Percentiles rank a stretch among this genome's conserved stretches.
Conservation (phyloP, 495 filamentous ascomycete species). For the Sporormia fimetaria region DNA sequence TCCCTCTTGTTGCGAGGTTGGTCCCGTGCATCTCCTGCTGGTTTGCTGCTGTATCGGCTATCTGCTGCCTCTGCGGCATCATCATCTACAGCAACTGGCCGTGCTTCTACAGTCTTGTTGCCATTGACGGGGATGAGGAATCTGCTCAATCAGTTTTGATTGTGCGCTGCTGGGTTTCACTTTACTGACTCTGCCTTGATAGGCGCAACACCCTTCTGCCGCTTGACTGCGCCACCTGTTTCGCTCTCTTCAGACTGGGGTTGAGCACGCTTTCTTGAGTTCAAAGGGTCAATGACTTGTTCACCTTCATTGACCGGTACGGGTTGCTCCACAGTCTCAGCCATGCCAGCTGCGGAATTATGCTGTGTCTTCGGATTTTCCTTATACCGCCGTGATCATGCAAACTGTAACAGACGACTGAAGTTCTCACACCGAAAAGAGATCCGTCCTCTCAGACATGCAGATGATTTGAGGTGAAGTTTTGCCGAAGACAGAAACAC, state of each 20-base stretch:
- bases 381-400: too few species aligned
- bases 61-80: slow-evolving; percentile 34
- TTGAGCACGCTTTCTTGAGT: slow-evolving; percentile 5
- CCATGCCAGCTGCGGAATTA: not conserved
- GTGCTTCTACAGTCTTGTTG: slow-evolving; percentile 1
- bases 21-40: slow-evolving; percentile 28
- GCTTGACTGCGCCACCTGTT: slow-evolving; percentile 24
- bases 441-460: too few species aligned
- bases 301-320: not conserved
- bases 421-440: too few species aligned
- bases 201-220: slow-evolving; percentile 58
- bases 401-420: too few species aligned
- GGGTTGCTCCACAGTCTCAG: not conserved
- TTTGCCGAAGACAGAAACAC: too few species aligned
- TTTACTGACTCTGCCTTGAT: slow-evolving; percentile 70
- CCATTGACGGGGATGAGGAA: slow-evolving; percentile 13
- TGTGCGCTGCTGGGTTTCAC: slow-evolving; percentile 2
- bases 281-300: slow-evolving; percentile 2
- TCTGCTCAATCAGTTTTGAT: slow-evolving; percentile 9
- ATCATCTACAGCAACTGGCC: slow-evolving; percentile 23
- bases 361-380: not conserved
- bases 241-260: slow-evolving; percentile 5
- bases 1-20: slow-evolving; percentile 20
- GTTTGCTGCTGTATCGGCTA: slow-evolving; percentile 18
- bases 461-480: too few species aligned